phyloP scores from a whole-genome alignment of 805 yeast genomes.

The Nakazawaea wickerhamii region DNA sequence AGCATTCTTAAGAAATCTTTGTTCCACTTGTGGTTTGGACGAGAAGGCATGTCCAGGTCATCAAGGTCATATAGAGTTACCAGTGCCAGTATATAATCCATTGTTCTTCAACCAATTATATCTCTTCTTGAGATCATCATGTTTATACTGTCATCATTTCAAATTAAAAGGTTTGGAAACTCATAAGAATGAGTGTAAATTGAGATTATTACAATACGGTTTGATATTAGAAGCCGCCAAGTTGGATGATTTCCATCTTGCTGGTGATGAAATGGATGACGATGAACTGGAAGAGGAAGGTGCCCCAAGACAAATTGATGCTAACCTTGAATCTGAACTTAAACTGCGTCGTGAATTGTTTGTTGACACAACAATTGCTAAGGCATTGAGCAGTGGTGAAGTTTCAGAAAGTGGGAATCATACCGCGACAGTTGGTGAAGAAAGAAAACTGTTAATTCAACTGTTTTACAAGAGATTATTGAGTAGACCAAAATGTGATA shows the following conservation, averaged over 20 bases:
- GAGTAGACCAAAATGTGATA: constrained; percentile 84
- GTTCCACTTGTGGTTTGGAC: constrained; percentile 95
- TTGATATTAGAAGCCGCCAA: constrained; percentile 71
- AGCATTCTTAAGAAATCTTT: constrained; percentile 81
- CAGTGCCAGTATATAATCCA: constrained; percentile 93
- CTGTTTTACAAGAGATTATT: constrained; percentile 71
- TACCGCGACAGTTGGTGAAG: constrained; percentile 84
- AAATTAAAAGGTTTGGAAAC: constrained; percentile 62
- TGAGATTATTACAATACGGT: constrained; percentile 83
- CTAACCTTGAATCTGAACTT: constrained; percentile 40
- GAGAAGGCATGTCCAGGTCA: constrained; percentile 97
- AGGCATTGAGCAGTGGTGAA: constrained; percentile 72
- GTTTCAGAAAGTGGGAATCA: constrained; percentile 60
- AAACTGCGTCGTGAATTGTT: constrained; percentile 58
- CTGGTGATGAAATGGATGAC: constrained; percentile 29
- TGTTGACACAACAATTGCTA: constrained; percentile 65
- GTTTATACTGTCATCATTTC: constrained; percentile 89
- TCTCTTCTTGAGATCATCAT: constrained; percentile 73
- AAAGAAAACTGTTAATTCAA: constrained; percentile 66
- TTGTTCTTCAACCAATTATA: constrained; percentile 89
- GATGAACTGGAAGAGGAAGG: constrained; percentile 41
- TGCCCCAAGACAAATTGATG: constrained; percentile 24
- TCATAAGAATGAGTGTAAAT: constrained; percentile 72
- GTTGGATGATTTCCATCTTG: constrained; percentile 53
- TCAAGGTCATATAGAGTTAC: constrained; percentile 95